Conservation (phyloP, 1,139 yeast species). For the Debaryomyces robertsiae region DNA sequence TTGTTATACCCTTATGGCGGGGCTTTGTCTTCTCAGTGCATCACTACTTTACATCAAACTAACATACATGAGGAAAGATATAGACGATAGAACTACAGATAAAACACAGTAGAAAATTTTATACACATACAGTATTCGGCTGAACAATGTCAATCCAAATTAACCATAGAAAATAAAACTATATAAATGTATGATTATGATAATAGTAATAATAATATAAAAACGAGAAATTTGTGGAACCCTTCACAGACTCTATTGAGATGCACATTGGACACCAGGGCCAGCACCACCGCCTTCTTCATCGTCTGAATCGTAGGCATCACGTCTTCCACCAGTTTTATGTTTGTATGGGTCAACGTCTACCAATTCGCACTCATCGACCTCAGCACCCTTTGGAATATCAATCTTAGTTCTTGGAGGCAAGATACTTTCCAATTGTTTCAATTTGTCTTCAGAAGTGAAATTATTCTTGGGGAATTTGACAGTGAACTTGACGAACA, state of each 20-base stretch:
- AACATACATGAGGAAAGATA: background rate
- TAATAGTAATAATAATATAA: slow-evolving; percentile 4
- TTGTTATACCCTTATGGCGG: slow-evolving; percentile 39
- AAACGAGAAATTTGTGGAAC: background rate
- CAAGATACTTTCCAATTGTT: slow-evolving; percentile 62
- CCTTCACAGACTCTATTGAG: slow-evolving; percentile 51
- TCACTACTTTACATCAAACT: background rate
- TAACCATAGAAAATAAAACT: slow-evolving; percentile 4
- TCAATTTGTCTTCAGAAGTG: slow-evolving; percentile 66
- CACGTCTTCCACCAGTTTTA: slow-evolving; percentile 46
- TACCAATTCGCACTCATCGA: slow-evolving; percentile 81
- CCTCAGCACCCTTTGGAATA: slow-evolving; percentile 64
- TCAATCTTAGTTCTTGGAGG: slow-evolving; percentile 61
- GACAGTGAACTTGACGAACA: slow-evolving; percentile 68
- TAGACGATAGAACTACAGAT: background rate
- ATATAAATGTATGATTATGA: slow-evolving; percentile 5
- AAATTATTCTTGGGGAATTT: slow-evolving; percentile 72
- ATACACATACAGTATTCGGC: too few relatives aligned
- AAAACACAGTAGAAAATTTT: background rate
- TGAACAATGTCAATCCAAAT: slow-evolving; percentile 6
- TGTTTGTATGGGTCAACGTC: slow-evolving; percentile 67
- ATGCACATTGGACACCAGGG: slow-evolving; percentile 87
- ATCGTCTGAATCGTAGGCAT: slow-evolving; percentile 66
- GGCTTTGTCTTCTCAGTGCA: slow-evolving; percentile 19
- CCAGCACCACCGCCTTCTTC: slow-evolving; percentile 60